Evolutionary conservation across 257 asterid species (phyloP), one percentile per base, ranked within the genome.

Genomic region (Gardenia jasminoides): DNA sequence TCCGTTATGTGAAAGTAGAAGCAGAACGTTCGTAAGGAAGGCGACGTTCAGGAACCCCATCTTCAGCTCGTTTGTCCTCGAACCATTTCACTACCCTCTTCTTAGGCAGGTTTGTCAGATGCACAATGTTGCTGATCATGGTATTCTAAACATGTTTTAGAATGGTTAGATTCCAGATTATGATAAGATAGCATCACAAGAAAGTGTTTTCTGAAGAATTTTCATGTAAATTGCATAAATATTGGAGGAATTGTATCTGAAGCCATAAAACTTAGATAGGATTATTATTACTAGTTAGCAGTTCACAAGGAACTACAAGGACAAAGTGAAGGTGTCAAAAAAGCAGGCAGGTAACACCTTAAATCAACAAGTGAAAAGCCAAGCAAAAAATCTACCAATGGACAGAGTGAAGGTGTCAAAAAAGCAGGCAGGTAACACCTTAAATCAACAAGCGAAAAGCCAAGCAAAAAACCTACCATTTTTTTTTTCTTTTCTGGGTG

Each of bases 61-160:
- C 98, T 83, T 90, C 97, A 20, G 85, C 83, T 65, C 99, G 88
- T 82, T 83, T 93, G 82, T 96, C 98, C 88, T 96, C 97, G 2
- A 96, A 93, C 99, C 97, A 95, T 81, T 95, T 92, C 87, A 95
- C 88, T 1, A 95, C 97, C 85, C 80, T 90, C 79, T 84, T 92
- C 48, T 93, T 92, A 4, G 99, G 98, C 82, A 96, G 89, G 85
- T 91, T 93, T 22, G 96, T 92, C 78, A 91, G 92, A 64, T 93
- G 97, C 79, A 93, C 97, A 17, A 92, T 91, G 92, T 94, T 93
- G 89, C 96, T 89, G 46, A 95, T 74, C 92, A 92, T 92, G 47
- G 97, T 88, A 79, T 95, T 93, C 98, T 95, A 93, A 82, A 84
- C 61, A 19, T 54, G 1, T 9, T 65, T 73, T 22, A 41, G 58